Evolutionary conservation across 2,329 filamentous ascomycete genomes (phyloP).

Genomic region (Apiospora aurea): DNA sequence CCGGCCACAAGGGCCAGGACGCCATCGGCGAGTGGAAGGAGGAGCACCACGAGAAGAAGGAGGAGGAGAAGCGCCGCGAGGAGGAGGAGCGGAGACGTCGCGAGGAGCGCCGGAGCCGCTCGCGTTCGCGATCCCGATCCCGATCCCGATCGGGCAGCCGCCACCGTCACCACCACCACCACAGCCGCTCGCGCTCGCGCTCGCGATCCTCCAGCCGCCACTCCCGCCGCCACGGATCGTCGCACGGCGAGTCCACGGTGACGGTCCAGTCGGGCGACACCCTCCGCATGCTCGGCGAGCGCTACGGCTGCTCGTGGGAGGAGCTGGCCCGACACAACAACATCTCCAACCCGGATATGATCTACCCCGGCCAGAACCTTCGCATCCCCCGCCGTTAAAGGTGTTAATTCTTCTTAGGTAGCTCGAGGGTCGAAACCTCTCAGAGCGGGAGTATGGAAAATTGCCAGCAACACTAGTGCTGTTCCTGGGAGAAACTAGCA

Average conservation of each 20-base stretch:
- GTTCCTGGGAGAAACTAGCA: neutral
- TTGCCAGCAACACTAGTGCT: neutral
- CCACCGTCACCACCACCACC: constrained; percentile 28
- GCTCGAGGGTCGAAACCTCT: neutral
- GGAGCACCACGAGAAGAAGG: constrained; percentile 46
- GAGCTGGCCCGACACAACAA: constrained; percentile 49
- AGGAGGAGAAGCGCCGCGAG: constrained; percentile 36
- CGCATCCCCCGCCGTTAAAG: constrained; percentile 40
- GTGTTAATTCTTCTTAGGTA: neutral
- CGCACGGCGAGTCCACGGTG: constrained; percentile 33
- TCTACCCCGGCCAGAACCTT: constrained; percentile 51
- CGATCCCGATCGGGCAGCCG: constrained; percentile 18
- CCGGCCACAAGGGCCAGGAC: constrained; percentile 51
- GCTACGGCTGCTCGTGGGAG: constrained; percentile 44
- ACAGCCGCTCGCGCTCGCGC: constrained; percentile 30
- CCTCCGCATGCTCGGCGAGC: constrained; percentile 46
- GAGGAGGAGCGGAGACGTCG: constrained; percentile 32
- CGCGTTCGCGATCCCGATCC: neutral
- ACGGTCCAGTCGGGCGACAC: constrained; percentile 52
- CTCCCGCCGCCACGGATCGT: constrained; percentile 24
- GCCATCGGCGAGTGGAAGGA: constrained; percentile 43
- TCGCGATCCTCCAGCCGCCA: constrained; percentile 27
- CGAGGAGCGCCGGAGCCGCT: constrained; percentile 22
- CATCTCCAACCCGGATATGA: constrained; percentile 50
- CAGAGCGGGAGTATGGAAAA: neutral